Base-by-base conservation (phyloP, 176 grass and related monocot genomes). In the Calamus simplicifolius region DNA sequence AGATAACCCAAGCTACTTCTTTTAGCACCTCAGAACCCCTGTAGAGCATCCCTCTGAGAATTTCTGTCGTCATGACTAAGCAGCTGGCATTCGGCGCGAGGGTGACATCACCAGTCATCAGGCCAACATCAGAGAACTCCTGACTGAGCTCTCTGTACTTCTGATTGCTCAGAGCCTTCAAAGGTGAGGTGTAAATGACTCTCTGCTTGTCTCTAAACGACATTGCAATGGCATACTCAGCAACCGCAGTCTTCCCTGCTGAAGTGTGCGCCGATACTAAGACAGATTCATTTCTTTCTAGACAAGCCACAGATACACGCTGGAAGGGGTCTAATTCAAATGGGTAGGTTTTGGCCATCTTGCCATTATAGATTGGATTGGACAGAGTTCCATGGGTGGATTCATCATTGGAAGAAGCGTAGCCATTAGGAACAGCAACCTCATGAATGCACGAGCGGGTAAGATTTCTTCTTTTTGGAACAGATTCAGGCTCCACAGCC, bases 1-100 rank as follows among this genome's bases (percentile, higher is more conserved):
- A 98, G 59, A 98, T 89, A 54, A 98, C 93, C 93, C 93, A 98
- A 15, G 84, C 93, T 35, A 95, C 89, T 69, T 98, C 88, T 59
- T 98, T 98, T 78, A 98, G 83, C 49, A 98, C 84, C 73, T 98
- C 93, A 3, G 93, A 98, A 3, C 93, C 93, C 76, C 88, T 92
- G 66, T 88, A 98, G 3, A 98, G 84, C 93, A 98, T 98, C 1
- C 81, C 93, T 70, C 93, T 83, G 6, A 98, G 73, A 79, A 98
- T 98, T 73, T 98, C 93, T 0, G 93, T 98, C 3, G 93, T 98
- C 93, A 98, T 98, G 49, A 98, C 93, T 4, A 98, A 76, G 74
- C 93, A 98, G 29, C 87, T 85, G 1, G 93, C 87, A 49, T 98
- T 98, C 0, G 93, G 93, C 49, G 83, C 75, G 48, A 98, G 79